Conservation (phyloP, 768 basidiomycete genomes). For the Boletus rex-veris region DNA sequence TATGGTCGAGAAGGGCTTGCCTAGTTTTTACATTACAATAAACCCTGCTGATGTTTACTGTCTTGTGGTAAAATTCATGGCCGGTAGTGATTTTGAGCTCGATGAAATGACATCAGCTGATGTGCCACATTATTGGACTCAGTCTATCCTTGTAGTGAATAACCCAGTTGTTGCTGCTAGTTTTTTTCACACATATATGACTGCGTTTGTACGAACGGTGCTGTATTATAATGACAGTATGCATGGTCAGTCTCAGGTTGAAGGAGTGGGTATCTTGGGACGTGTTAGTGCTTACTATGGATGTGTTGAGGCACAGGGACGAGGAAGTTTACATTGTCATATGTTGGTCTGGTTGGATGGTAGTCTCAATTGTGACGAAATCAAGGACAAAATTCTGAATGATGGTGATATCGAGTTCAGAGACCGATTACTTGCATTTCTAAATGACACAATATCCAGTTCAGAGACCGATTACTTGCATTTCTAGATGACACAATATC, state of each 20-base stretch:
- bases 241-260: too few species aligned
- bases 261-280: too few species aligned
- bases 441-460: neutral
- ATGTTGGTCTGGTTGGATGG: neutral
- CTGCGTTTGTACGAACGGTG: neutral
- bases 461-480: too few species aligned
- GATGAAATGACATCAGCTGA: neutral
- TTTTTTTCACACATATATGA: neutral
- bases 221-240: neutral
- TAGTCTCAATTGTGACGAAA: neutral
- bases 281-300: neutral
- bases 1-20: neutral
- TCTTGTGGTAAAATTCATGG: neutral
- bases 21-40: neutral
- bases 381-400: rapidly evolving
- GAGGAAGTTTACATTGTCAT: neutral
- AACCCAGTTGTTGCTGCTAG: neutral
- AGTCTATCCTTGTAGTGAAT: neutral
- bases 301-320: neutral
- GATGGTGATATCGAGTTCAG: neutral
- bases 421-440: neutral
- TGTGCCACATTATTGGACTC: neutral
- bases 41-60: neutral
- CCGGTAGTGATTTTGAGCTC: neutral
- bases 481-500: too few species aligned